Percentiles rank a stretch among this genome's conserved stretches.
Conservation (phyloP, 192 early-diverging fungal species). For the Coemansia pectinata region DNA sequence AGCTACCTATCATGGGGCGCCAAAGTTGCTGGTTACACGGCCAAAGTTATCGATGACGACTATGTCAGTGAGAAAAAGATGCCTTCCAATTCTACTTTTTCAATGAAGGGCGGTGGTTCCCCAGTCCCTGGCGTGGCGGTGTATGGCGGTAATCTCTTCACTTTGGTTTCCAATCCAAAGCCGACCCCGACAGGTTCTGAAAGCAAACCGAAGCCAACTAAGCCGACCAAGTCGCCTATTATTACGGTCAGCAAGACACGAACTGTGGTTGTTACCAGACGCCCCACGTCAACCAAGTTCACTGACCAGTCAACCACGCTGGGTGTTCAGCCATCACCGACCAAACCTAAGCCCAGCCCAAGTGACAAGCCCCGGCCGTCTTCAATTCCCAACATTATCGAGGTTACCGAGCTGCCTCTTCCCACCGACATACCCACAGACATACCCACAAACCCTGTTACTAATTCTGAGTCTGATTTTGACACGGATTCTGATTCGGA, state of each 20-base stretch:
- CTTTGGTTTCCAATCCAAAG: not conserved
- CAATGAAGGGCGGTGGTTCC: not conserved
- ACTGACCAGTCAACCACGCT: not conserved
- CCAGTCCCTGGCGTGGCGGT: conserved; percentile 10
- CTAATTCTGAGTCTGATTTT: not conserved
- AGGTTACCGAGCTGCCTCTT: conserved; percentile 1
- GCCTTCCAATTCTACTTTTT: conserved; percentile 1
- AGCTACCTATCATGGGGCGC: conserved; percentile 45
- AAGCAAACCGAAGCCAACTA: not conserved
- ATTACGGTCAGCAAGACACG: conserved; percentile 5
- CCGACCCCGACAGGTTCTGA: not conserved
- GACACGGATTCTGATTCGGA: not conserved
- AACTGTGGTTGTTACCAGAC: not conserved
- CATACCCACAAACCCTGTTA: not conserved
- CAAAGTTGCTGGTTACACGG: not conserved
- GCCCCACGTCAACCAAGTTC: not conserved
- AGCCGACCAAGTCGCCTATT: not conserved
- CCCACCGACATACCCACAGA: not conserved
- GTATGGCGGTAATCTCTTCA: conserved; percentile 37
- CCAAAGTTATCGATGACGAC: not conserved
- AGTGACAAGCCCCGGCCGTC: not conserved
- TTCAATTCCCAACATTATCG: conserved; percentile 7
- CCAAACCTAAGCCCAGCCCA: not conserved
- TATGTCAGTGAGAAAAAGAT: conserved; percentile 14
- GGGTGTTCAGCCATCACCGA: not conserved